A percentile compares a stretch with the other conserved stretches of the same genome.
These are phyloP conservation scores for Plectosphaerella cucumerina DNA, from an alignment of 2,329 filamentous ascomycete species.

Conservation along the genomic window DNA sequence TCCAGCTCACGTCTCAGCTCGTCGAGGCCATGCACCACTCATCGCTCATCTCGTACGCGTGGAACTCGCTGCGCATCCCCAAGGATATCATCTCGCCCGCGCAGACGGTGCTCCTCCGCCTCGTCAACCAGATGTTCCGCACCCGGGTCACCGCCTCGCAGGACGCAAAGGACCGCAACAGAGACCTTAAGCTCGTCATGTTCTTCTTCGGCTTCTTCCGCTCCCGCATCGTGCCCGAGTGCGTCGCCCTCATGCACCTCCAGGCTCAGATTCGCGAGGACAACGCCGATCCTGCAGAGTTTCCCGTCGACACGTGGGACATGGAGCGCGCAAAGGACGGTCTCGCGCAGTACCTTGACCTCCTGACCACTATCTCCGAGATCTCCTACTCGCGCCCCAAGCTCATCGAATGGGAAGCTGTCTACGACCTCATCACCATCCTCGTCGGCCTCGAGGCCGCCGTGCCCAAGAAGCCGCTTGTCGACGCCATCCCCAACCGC, in stretches of 20 bases:
- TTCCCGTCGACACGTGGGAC: conserved; percentile 93
- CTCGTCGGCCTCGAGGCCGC: conserved; percentile 84
- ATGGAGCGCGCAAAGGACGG: conserved; percentile 97
- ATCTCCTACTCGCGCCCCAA: conserved; percentile 78
- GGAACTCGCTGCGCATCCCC: conserved; percentile 83
- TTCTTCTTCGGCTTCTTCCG: conserved; percentile 93
- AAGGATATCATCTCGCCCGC: conserved; percentile 96
- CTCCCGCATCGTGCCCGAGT: conserved; percentile 88
- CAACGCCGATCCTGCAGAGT: conserved; percentile 74
- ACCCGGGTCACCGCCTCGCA: conserved; percentile 36
- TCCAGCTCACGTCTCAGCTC: conserved; percentile 94
- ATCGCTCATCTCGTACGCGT: conserved; percentile 85
- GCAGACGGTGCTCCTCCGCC: conserved; percentile 86
- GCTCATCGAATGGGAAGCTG: conserved; percentile 86
- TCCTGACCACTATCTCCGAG: conserved; percentile 85
- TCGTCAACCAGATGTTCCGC: conserved; percentile 86
- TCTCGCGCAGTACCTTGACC: conserved; percentile 89
- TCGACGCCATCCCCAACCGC: conserved; percentile 27
- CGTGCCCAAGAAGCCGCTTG: conserved; percentile 76
- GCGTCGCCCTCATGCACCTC: conserved; percentile 87
- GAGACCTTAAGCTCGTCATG: conserved; percentile 65
- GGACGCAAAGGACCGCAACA: conserved; percentile 49
- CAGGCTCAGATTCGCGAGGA: conserved; percentile 84
- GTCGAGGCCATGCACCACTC: conserved; percentile 90
- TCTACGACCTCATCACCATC: conserved; percentile 82